Percentiles rank a stretch among this genome's conserved stretches.
phyloP scores from a whole-genome alignment of 2,329 filamentous ascomycete genomes.

The Fusarium sp. region DNA sequence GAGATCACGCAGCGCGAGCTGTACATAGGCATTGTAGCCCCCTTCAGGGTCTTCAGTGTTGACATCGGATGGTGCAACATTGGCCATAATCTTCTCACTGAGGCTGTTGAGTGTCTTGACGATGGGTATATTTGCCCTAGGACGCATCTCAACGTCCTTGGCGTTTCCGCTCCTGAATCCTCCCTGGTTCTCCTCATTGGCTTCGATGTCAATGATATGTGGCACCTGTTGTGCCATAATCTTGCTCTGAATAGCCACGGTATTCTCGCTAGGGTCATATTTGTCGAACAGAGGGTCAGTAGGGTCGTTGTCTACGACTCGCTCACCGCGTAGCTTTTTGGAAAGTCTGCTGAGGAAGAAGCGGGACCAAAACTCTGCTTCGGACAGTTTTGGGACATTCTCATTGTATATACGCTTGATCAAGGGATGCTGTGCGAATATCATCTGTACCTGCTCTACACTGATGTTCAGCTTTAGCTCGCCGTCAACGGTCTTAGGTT shows the following conservation, averaged over 20 bases:
- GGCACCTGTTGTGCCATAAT: constrained; percentile 79
- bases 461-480: constrained; percentile 86
- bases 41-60: constrained; percentile 71
- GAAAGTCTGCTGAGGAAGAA: constrained; percentile 94
- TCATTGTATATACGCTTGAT: constrained; percentile 94
- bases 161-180: constrained; percentile 85
- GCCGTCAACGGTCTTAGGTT: constrained; percentile 68
- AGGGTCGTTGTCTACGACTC: constrained; percentile 82
- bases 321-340: constrained; percentile 92
- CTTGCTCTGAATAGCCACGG: constrained; percentile 65
- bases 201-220: constrained; percentile 91
- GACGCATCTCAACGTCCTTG: constrained; percentile 92
- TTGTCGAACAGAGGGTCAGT: constrained; percentile 87
- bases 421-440: constrained; percentile 93
- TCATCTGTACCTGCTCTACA: constrained; percentile 92
- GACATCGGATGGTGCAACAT: constrained; percentile 84
- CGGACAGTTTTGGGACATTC: constrained; percentile 85
- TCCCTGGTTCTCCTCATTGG: constrained; percentile 95
- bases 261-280: constrained; percentile 83
- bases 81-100: constrained; percentile 93
- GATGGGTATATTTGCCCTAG: constrained; percentile 85
- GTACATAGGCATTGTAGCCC: constrained; percentile 80
- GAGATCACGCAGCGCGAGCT: constrained; percentile 85
- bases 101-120: constrained; percentile 90
- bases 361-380: constrained; percentile 90